Evolutionary conservation across 306 rosid species (phyloP), one percentile per base, ranked within the genome.

Genomic region (Vigna hirtella): DNA sequence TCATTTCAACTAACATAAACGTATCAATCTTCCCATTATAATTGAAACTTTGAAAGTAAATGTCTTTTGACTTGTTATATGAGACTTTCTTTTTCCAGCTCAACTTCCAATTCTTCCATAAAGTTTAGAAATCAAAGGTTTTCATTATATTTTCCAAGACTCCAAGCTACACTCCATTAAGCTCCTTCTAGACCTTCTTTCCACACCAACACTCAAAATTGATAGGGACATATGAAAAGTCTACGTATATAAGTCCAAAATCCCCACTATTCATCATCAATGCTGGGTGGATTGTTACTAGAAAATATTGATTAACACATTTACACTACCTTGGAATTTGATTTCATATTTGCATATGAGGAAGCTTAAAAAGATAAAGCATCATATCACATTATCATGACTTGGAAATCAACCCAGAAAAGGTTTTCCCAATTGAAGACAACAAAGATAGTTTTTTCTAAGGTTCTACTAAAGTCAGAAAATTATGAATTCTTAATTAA

Each of bases 21-120:
- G 13, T 17, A 4, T 26, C 14, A 9, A 70, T 64, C 66, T 65
- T 77, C 56, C 59, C 36, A 26, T 11, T 36, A 36, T 68, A 26
- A 77, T 67, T 55, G 53, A 45, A 67, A 22, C 38, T 45, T 43
- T 67, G 73, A 67, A 67, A 67, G 22, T 45, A 12, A 66, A 66
- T 18, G 0, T 42, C 10, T 66, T 10, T 5, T 66, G 73, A 67
- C 55, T 67, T 66, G 12, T 13, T 11, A n/a, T 55, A 43, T 7
- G n/a, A 28, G 48, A 52, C 13, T 53, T 22, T 5, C 8, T n/a
- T 40, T 77, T 77, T 67, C 67, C 81, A 77, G 58, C 75, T 77
- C 81, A 77, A 67, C 74, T 66, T 77, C 81, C 75, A 66, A 77
- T 55, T 26, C 47, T 66, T 77, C 4, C 0, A 53, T 77, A 66